A percentile compares a stretch with the other conserved stretches of the same genome.
Conservation (phyloP, 1,139 yeast genomes). For the Kodamaea sp. region DNA sequence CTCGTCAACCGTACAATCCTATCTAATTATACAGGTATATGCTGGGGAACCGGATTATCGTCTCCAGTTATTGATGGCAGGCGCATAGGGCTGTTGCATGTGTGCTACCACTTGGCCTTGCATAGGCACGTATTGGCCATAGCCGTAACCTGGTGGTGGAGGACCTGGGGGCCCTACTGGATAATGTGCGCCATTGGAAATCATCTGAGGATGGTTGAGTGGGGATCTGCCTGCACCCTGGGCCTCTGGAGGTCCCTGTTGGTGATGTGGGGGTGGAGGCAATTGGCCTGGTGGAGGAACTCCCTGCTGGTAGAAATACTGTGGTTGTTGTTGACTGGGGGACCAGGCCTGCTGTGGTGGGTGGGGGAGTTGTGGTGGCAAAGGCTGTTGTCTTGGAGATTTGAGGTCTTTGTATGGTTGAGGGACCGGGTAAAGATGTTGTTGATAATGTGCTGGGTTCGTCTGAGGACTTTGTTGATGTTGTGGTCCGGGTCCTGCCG, state of each 20-base stretch:
- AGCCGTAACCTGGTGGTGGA: slow-evolving; percentile 35
- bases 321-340: slow-evolving; percentile 27
- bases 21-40: no score
- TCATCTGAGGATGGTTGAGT: slow-evolving; percentile 24
- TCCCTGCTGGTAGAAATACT: slow-evolving; percentile 23
- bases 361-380: slow-evolving; percentile 24
- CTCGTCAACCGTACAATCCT: no score
- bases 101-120: slow-evolving; percentile 34
- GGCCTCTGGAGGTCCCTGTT: slow-evolving; percentile 11
- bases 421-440: slow-evolving; percentile 19
- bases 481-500: slow-evolving; percentile 15
- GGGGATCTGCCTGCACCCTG: slow-evolving; percentile 22
- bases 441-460: slow-evolving; percentile 13
- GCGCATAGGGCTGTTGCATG: slow-evolving; percentile 24
- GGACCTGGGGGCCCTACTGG: slow-evolving; percentile 23
- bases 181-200: slow-evolving; percentile 21
- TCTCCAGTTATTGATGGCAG: slow-evolving; percentile 36
- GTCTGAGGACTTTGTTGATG: slow-evolving; percentile 18
- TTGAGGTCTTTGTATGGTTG: slow-evolving; percentile 21
- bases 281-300: slow-evolving; percentile 19
- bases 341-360: slow-evolving; percentile 29
- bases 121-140: slow-evolving; percentile 38
- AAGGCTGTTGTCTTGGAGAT: slow-evolving; percentile 21
- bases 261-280: slow-evolving; percentile 11
- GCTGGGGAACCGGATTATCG: slow-evolving; percentile 20